phyloP scores from a whole-genome alignment of 352 stramenopile genomes.

The Phytopythium oedochilum region DNA sequence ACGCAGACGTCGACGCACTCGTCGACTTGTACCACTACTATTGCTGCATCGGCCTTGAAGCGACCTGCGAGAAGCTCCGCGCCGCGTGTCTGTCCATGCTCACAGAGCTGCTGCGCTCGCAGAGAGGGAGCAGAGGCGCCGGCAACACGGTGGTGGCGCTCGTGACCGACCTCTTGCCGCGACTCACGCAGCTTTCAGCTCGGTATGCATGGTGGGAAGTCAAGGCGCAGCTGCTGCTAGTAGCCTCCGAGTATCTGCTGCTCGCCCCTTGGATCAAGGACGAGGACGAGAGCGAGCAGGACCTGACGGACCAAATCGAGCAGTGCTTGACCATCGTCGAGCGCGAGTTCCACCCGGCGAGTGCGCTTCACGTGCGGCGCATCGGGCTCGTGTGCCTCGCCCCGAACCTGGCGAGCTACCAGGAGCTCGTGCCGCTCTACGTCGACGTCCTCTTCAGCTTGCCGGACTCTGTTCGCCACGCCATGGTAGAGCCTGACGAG shows the following conservation, averaged over 20 bases:
- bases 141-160: constrained; percentile 9
- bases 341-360: constrained; percentile 58
- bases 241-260: constrained; percentile 55
- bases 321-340: constrained; percentile 65
- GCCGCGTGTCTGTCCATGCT: constrained; percentile 80
- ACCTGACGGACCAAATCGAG: constrained; percentile 70
- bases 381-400: constrained; percentile 53
- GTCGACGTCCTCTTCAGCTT: constrained; percentile 72
- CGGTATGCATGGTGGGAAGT: constrained; percentile 81
- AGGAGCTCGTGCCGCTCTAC: constrained; percentile 74
- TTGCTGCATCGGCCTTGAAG: constrained; percentile 77
- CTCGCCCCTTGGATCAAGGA: constrained; percentile 8
- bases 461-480: constrained; percentile 26
- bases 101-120: constrained; percentile 25
- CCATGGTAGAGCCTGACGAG: constrained; percentile 25
- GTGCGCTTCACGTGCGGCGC: constrained; percentile 53
- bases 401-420: constrained; percentile 53
- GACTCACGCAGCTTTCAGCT: constrained; percentile 57
- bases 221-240: constrained; percentile 71
- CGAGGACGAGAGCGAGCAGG: constrained; percentile 16
- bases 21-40: constrained; percentile 88
- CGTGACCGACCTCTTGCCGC: constrained; percentile 54
- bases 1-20: constrained; percentile 34
- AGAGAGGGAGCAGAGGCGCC: neutral
- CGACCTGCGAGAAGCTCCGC: constrained; percentile 66